Percentiles rank a stretch among this genome's conserved stretches.
Conservation (phyloP, 2,329 filamentous ascomycete species). For the Dichotomopilus funicola region DNA sequence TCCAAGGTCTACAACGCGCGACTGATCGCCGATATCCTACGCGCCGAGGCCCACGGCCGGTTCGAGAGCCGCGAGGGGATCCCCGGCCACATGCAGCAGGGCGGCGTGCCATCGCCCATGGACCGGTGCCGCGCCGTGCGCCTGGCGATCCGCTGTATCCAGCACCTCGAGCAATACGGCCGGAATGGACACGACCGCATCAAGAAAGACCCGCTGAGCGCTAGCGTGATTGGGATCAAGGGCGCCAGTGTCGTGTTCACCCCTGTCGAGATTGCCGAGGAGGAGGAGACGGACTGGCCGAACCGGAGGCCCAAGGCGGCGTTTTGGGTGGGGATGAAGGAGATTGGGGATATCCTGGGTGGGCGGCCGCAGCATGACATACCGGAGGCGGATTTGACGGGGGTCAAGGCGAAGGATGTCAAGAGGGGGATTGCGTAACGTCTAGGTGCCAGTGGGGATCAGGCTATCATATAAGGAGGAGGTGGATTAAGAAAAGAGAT, state of each 20-base stretch:
- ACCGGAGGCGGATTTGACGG: slow-evolving; percentile 46
- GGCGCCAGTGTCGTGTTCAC: slow-evolving; percentile 86
- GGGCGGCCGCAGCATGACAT: slow-evolving; percentile 55
- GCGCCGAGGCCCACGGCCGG: slow-evolving; percentile 81
- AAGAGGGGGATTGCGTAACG: slow-evolving; percentile 45
- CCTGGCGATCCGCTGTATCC: slow-evolving; percentile 87
- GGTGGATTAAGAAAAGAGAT: neutral
- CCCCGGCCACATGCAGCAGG: slow-evolving; percentile 91
- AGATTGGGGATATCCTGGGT: slow-evolving; percentile 76
- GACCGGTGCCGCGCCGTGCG: slow-evolving; percentile 88
- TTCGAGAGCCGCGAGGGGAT: slow-evolving; percentile 92
- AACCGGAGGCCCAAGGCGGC: slow-evolving; percentile 77
- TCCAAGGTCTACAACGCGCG: slow-evolving; percentile 87
- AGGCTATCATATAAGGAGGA: neutral
- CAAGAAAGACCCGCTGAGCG: slow-evolving; percentile 64
- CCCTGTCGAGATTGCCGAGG: slow-evolving; percentile 73
- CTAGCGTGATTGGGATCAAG: slow-evolving; percentile 84
- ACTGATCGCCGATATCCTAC: slow-evolving; percentile 91
- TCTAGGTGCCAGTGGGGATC: too few species aligned
- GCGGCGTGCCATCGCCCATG: slow-evolving; percentile 89
- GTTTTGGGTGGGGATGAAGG: slow-evolving; percentile 77
- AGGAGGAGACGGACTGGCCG: slow-evolving; percentile 84
- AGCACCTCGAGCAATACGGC: slow-evolving; percentile 77
- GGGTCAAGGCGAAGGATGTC: slow-evolving; percentile 51
- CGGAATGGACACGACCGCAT: slow-evolving; percentile 61